These are phyloP conservation scores for Cladosporium sp. DNA, from an alignment of 2,329 filamentous ascomycete genomes.

Conservation along the genomic window DNA sequence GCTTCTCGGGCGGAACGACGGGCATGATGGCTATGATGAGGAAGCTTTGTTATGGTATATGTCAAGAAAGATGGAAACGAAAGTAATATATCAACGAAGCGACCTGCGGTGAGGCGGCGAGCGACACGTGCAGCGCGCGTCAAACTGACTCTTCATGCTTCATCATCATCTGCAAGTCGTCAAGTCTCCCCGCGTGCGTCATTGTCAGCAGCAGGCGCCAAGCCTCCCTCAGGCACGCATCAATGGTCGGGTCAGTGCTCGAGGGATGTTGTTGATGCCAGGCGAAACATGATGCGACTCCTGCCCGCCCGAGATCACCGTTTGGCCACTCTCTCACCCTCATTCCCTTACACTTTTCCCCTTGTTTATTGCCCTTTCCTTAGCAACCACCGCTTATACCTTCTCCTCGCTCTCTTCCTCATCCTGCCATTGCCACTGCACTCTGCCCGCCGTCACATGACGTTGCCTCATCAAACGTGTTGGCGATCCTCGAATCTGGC, in stretches of 20 bases:
- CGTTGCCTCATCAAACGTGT: background rate
- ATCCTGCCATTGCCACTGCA: background rate
- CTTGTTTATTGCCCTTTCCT: background rate
- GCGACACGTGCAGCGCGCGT: background rate
- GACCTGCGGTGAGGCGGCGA: background rate
- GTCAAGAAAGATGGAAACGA: background rate
- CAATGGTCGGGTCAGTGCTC: background rate
- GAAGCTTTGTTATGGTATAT: background rate
- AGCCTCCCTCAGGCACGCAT: background rate
- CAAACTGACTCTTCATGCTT: slow-evolving; percentile 9
- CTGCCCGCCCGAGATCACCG: background rate
- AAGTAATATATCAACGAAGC: background rate
- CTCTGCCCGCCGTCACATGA: background rate
- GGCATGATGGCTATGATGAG: slow-evolving; percentile 62
- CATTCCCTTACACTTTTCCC: background rate
- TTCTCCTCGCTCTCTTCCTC: background rate
- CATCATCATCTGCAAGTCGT: background rate
- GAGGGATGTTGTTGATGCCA: background rate
- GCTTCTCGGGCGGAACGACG: slow-evolving; percentile 84
- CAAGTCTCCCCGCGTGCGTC: slow-evolving; percentile 2
- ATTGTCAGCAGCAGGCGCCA: background rate
- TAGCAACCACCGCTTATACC: background rate
- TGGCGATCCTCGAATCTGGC: slow-evolving; percentile 12
- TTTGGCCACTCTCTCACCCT: background rate
- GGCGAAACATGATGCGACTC: background rate